These are phyloP conservation scores for Strigomonas culicis DNA, from an alignment of 208 protist species.

Conservation along the genomic window DNA sequence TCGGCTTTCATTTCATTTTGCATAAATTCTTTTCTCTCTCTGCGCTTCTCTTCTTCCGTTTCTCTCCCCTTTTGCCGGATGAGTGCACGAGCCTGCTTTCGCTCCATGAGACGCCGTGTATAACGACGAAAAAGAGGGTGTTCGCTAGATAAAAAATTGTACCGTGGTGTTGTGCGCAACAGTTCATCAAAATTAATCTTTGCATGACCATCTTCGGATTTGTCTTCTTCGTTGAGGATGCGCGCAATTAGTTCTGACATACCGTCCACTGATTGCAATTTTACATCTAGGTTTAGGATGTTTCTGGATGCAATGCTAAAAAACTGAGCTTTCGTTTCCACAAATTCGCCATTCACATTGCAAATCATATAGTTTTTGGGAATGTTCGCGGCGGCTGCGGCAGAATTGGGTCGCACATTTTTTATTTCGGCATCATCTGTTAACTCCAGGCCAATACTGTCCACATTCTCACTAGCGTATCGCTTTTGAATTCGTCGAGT, in stretches of 20 bases:
- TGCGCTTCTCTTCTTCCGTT: constrained; percentile 46
- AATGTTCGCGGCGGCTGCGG: constrained; percentile 57
- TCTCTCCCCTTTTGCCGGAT: constrained; percentile 56
- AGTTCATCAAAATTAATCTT: constrained; percentile 60
- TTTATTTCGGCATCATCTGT: constrained; percentile 68
- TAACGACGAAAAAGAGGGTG: constrained; percentile 79
- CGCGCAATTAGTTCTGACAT: constrained; percentile 76
- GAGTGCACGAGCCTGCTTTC: constrained; percentile 49
- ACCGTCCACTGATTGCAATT: constrained; percentile 52
- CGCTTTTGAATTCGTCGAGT: constrained; percentile 50
- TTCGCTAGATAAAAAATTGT: constrained; percentile 64
- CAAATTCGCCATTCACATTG: constrained; percentile 71
- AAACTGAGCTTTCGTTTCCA: constrained; percentile 57
- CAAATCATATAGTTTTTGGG: constrained; percentile 62
- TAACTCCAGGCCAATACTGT: constrained; percentile 56
- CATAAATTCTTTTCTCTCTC: constrained; percentile 52
- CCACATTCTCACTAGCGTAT: constrained; percentile 41
- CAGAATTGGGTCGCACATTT: constrained; percentile 32
- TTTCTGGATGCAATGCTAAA: constrained; percentile 27
- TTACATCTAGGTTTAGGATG: constrained; percentile 58
- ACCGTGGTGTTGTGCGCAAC: constrained; percentile 69
- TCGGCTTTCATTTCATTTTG: constrained; percentile 39
- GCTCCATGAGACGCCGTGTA: constrained; percentile 43
- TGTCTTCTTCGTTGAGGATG: constrained; percentile 56
- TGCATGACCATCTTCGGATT: background rate